These are phyloP conservation scores for Akanthomyces dipterigenus DNA, from an alignment of 2,329 filamentous ascomycete species.

Conservation along the genomic window DNA sequence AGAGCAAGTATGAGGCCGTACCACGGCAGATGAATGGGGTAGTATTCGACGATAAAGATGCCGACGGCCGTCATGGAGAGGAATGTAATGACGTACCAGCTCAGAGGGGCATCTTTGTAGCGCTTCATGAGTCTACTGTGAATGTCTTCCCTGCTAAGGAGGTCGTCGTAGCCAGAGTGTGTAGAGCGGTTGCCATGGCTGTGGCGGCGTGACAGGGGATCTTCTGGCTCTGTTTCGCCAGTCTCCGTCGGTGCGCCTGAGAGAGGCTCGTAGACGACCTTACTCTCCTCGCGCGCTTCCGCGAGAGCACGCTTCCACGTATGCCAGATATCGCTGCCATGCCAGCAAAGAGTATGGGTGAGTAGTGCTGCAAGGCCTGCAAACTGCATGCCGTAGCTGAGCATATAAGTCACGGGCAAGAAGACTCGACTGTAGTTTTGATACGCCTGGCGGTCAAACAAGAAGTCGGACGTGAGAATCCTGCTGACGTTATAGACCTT, in stretches of 20 bases:
- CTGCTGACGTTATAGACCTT: conserved; percentile 73
- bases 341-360: conserved; percentile 78
- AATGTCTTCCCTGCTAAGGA: conserved; percentile 69
- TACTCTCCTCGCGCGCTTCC: conserved; percentile 49
- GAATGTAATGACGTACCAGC: conserved; percentile 75
- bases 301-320: conserved; percentile 66
- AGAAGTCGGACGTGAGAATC: conserved; percentile 69
- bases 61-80: conserved; percentile 69
- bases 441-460: conserved; percentile 73
- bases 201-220: conserved; percentile 13
- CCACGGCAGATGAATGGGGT: conserved; percentile 78
- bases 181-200: conserved; percentile 22
- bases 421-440: conserved; percentile 77
- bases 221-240: conserved; percentile 5
- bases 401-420: conserved; percentile 77
- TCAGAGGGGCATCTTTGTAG: conserved; percentile 74
- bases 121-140: conserved; percentile 77
- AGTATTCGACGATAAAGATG: conserved; percentile 80
- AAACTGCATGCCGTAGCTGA: conserved; percentile 83
- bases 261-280: conserved; percentile 48
- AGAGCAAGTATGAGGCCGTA: conserved; percentile 77
- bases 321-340: conserved; percentile 72
- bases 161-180: conserved; percentile 39
- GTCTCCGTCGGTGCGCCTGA: conserved; percentile 22
- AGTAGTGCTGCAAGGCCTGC: conserved; percentile 72